phyloP scores from a whole-genome alignment of 345 rosid species.

The Fremontodendron californicum region DNA sequence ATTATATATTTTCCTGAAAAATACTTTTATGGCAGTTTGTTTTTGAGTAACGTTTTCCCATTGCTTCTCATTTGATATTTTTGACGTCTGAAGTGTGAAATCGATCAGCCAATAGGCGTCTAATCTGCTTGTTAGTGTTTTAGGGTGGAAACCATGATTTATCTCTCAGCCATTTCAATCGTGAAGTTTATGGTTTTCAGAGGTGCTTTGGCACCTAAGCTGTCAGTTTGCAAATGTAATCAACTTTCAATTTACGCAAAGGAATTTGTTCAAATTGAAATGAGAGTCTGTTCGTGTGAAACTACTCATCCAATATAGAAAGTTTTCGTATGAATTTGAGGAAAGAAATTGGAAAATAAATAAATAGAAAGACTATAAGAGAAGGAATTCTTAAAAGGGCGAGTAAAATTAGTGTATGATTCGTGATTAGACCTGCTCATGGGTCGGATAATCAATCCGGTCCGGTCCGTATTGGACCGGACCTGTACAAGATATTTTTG shows the following conservation, averaged over 20 bases:
- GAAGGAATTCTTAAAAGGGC: too few species aligned
- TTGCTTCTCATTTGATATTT: neutral
- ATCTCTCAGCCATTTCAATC: neutral
- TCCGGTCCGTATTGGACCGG: too few species aligned
- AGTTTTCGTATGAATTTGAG: neutral
- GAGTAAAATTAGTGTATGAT: too few species aligned
- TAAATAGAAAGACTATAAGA: too few species aligned
- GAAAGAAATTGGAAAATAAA: neutral
- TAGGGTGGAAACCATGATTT: neutral
- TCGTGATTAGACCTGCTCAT: too few species aligned
- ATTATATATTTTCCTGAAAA: too few species aligned
- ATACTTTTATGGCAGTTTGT: neutral
- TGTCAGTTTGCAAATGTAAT: neutral
- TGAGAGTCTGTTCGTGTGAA: neutral
- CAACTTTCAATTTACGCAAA: neutral
- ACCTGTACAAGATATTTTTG: too few species aligned
- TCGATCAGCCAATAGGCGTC: neutral
- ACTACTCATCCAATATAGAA: neutral
- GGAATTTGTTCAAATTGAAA: neutral
- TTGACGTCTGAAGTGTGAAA: neutral
- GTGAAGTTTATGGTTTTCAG: neutral
- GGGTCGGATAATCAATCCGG: too few species aligned
- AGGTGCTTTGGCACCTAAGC: neutral
- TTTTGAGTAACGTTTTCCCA: neutral
- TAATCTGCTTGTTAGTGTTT: neutral